phyloP scores from a whole-genome alignment of 129 eudicot species.

The Lactuca saligna region DNA sequence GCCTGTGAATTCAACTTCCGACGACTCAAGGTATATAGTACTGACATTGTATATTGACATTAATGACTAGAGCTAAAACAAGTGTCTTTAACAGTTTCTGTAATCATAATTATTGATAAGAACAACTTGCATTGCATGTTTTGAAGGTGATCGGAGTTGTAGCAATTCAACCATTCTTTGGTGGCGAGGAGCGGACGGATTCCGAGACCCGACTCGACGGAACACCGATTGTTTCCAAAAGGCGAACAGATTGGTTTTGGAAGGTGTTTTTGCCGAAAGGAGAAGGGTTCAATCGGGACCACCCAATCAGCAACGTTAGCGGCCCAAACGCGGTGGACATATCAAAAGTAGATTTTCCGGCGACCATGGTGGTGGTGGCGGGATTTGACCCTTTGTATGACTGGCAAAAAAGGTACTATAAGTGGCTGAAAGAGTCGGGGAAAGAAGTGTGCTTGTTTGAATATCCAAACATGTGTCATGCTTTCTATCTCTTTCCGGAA shows the following conservation, averaged over 20 bases:
- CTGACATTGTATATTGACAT: too few relatives aligned
- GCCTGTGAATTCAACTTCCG: slow-evolving; percentile 16
- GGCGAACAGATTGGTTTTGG: slow-evolving; percentile 32
- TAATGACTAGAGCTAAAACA: too few relatives aligned
- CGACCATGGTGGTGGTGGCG: slow-evolving; percentile 21
- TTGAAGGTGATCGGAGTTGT: slow-evolving; percentile 33
- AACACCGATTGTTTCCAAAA: slow-evolving; percentile 12
- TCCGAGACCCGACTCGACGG: slow-evolving; percentile 17
- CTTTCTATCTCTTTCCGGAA: slow-evolving; percentile 30
- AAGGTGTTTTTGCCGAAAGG: slow-evolving; percentile 27
- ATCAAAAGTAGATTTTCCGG: slow-evolving; percentile 25
- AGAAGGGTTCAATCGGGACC: slow-evolving; percentile 23
- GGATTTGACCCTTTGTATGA: slow-evolving; percentile 20
- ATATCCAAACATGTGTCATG: slow-evolving; percentile 27
- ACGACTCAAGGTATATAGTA: slow-evolving; percentile 17
- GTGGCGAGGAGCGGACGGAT: background rate
- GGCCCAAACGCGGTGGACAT: slow-evolving; percentile 31
- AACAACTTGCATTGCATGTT: background rate
- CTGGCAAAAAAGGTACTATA: slow-evolving; percentile 30
- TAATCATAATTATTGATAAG: background rate
- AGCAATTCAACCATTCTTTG: background rate
- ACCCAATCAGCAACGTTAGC: slow-evolving; percentile 21
- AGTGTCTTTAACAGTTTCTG: too few relatives aligned
- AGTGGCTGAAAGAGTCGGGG: slow-evolving; percentile 23
- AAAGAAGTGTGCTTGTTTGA: slow-evolving; percentile 29